Base-by-base conservation (phyloP, 768 basidiomycete genomes). In the Clavulina sp. region DNA sequence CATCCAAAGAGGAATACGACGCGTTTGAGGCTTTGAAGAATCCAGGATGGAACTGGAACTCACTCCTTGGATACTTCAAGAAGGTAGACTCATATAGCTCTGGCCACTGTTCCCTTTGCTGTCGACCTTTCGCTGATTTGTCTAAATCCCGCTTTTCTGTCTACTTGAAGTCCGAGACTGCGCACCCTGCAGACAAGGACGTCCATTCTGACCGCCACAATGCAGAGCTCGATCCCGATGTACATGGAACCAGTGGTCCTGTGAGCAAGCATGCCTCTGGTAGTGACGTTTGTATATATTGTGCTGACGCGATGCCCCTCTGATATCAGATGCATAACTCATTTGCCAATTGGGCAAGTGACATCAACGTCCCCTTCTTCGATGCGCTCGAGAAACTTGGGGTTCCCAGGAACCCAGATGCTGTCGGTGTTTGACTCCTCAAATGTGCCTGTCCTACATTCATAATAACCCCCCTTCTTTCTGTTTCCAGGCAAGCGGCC, bases 131-230 rank as follows among this genome's bases (percentile, higher is more conserved):
- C n/a, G n/a, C 43, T 13, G 9, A 9, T 24, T 26, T 46, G 43
- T 13, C 13, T 13, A 24, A 46, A 38, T 33, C 38, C 54, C 32
- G 41, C 41, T 46, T 44, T 46, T 33, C 19, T 55, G 13, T 50
- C 52, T 54, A 30, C 52, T 53, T 53, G 26, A 54, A 55, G 48
- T 26, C 53, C 5, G 54, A 55, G 40, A 55, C 54, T n/a, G 26
- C 55, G 29, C 24, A 38, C 18, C 54, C 54, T n/a, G 31, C 16
- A 1, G 44, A 57, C 30, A 6, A 26, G n/a, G 54, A 44, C 18
- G 48, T 55, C 40, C 44, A 40, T 38, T 9, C 34, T 28, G 16
- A 34, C 24, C 40, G 55, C 36, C 26, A 54, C 41, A 32, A 41
- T n/a, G 53, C 54, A 16, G 55, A 55, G 4, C 50, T 55, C 29